Evolutionary conservation across 129 eudicot species (phyloP).

Genomic region (Deinandra increscens): DNA sequence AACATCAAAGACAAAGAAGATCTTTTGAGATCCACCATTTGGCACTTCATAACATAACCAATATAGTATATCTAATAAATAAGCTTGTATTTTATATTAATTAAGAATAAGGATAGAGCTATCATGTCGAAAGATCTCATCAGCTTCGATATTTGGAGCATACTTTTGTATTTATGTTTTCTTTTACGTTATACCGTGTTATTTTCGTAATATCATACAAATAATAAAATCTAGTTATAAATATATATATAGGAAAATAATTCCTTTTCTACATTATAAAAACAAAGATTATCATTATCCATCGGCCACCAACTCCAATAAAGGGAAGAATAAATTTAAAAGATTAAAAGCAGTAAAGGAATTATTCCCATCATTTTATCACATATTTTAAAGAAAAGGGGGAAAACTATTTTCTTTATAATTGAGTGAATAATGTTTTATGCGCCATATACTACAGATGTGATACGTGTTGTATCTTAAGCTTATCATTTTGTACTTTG

Average conservation of each 20-base stretch:
- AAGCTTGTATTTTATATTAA: too few relatives aligned
- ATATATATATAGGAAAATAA: too few relatives aligned
- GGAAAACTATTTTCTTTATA: not conserved
- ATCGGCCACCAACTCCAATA: slow-evolving; percentile 31
- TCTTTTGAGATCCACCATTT: slow-evolving; percentile 32
- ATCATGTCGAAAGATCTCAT: too few relatives aligned
- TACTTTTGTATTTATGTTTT: too few relatives aligned
- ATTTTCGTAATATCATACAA: too few relatives aligned
- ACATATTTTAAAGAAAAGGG: not conserved
- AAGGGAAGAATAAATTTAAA: slow-evolving; percentile 24
- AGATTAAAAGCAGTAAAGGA: slow-evolving; percentile 28
- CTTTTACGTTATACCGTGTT: too few relatives aligned
- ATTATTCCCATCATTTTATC: slow-evolving; percentile 10
- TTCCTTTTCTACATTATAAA: not conserved
- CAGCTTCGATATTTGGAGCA: too few relatives aligned
- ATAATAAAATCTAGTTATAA: too few relatives aligned
- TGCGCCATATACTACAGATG: not conserved
- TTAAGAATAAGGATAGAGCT: too few relatives aligned
- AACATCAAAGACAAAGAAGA: slow-evolving; percentile 25
- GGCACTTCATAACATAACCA: not conserved
- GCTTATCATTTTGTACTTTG: not conserved
- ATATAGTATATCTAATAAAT: too few relatives aligned
- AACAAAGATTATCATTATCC: slow-evolving; percentile 23
- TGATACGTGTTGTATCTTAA: not conserved
- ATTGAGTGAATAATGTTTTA: not conserved